Evolutionary conservation across 768 basidiomycete species (phyloP).

Genomic region (Mycena polygramma): DNA sequence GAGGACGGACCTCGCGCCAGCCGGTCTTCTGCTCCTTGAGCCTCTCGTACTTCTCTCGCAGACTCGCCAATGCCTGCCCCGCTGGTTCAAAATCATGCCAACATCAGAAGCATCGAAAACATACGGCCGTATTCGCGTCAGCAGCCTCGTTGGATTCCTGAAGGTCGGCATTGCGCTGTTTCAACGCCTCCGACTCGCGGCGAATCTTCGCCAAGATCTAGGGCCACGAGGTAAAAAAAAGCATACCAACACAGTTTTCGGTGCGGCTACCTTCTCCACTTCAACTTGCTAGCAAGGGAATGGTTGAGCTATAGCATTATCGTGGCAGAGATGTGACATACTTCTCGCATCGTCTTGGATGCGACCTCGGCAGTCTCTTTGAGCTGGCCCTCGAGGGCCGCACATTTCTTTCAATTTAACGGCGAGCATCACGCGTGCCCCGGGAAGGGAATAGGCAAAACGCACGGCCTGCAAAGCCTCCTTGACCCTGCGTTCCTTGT

Average conservation of each 20-base stretch:
- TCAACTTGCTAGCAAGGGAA: conserved; percentile 4
- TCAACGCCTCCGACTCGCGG: neutral
- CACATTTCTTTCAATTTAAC: conserved; percentile 4
- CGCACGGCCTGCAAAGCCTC: neutral
- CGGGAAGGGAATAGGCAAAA: no score
- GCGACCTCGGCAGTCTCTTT: conserved; percentile 7
- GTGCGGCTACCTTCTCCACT: conserved; percentile 7
- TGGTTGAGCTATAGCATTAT: neutral
- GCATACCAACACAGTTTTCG: neutral
- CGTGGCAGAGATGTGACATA: neutral
- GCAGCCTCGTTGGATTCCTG: no score
- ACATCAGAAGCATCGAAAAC: no score
- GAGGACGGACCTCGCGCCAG: neutral
- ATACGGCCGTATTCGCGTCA: no score
- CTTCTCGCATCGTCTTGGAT: conserved; percentile 17
- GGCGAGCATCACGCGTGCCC: neutral
- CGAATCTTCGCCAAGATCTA: neutral
- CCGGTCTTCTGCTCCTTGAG: neutral
- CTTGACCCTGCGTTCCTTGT: neutral
- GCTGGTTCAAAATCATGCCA: no score
- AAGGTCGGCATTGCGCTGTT: no score
- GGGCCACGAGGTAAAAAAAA: neutral
- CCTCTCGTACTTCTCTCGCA: conserved; percentile 3
- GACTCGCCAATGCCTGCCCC: neutral
- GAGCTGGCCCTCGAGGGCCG: neutral